Evolutionary conservation across 352 stramenopile genomes (phyloP), one percentile per base, ranked within the genome.

Genomic region (Phytophthora hybrid): DNA sequence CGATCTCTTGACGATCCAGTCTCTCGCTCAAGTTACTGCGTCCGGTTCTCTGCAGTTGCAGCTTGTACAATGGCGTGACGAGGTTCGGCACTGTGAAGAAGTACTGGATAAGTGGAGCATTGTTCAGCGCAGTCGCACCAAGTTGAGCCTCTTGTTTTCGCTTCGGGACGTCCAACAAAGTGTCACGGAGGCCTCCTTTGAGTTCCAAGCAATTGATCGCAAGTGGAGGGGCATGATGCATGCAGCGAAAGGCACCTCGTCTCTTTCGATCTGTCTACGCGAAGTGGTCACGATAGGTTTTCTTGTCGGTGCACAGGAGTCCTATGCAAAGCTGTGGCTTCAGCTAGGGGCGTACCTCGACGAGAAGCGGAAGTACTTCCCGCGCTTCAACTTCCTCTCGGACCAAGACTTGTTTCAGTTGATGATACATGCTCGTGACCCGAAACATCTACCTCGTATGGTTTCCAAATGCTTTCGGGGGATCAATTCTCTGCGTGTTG

Each of bases 141-240:
- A 80, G 16, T 68, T 93, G 23, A 70, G 63, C 19, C 66, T 73
- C 1, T 62, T 92, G 11, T 93, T 92, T 49, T 60, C 66, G 3
- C 72, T 90, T 19, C 73, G 66, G 19, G 82, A 92, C 59, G 80
- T 92, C 2, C 85, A 92, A 37, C 74, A 90, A 59, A 86, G 78
- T 62, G 83, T 92, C 1, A 72, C 63, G 10, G 78, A 90, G 19
- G 82, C 85, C 0, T 80, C 77, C 1, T 85, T 84, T 39, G 83
- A 91, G 52, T 93, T 92, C 34, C 82, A 91, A 60, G 73, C 78
- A 2, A 61, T 92, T 11, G 82, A 89, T 53, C 85, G 87, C 5
- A 93, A 93, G 49, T 93, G 87, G 87, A 80, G 78, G 61, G 76
- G 79, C 0, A 90, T 91, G 80, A 93, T 93, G 85, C 74, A 81